Evolutionary conservation across 1,284 basidiomycete genomes (phyloP).

Genomic region (Moesziomyces sp.): DNA sequence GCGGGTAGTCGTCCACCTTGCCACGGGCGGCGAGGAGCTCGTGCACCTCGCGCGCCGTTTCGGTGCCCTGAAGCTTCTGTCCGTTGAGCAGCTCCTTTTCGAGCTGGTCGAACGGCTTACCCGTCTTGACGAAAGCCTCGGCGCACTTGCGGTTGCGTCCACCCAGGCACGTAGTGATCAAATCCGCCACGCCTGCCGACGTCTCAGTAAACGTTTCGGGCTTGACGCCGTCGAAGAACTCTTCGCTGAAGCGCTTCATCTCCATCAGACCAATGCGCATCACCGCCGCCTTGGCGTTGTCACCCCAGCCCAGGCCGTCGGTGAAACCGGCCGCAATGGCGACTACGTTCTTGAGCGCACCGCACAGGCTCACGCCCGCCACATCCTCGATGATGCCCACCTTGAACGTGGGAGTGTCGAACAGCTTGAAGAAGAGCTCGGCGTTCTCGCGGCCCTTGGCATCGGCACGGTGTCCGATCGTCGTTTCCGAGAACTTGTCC

Average conservation of each 20-base stretch:
- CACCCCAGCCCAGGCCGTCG: slow-evolving; percentile 73
- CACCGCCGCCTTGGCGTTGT: slow-evolving; percentile 74
- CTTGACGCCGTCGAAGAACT: slow-evolving; percentile 73
- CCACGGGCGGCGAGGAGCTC: slow-evolving; percentile 71
- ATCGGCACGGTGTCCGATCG: slow-evolving; percentile 71
- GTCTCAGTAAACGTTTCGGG: slow-evolving; percentile 72
- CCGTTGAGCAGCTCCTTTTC: slow-evolving; percentile 73
- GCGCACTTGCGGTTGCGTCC: slow-evolving; percentile 72
- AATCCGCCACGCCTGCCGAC: slow-evolving; percentile 72
- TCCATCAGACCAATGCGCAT: slow-evolving; percentile 71
- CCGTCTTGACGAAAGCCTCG: slow-evolving; percentile 72
- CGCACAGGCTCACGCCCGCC: slow-evolving; percentile 72
- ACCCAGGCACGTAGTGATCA: slow-evolving; percentile 74
- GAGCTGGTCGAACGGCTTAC: slow-evolving; percentile 72
- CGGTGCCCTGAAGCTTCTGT: slow-evolving; percentile 73
- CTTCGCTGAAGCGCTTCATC: slow-evolving; percentile 70
- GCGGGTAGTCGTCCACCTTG: slow-evolving; percentile 71
- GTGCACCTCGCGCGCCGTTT: slow-evolving; percentile 71
- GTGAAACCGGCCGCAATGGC: slow-evolving; percentile 73
- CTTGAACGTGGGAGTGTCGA: slow-evolving; percentile 71
- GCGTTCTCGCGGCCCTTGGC: slow-evolving; percentile 47
- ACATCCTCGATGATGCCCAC: slow-evolving; percentile 73
- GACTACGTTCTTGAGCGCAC: slow-evolving; percentile 73
- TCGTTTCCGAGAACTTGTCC: slow-evolving; percentile 72
- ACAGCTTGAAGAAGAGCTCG: slow-evolving; percentile 68